Evolutionary conservation across 1,284 basidiomycete species (phyloP).

Genomic region (Stereum hirsutum): DNA sequence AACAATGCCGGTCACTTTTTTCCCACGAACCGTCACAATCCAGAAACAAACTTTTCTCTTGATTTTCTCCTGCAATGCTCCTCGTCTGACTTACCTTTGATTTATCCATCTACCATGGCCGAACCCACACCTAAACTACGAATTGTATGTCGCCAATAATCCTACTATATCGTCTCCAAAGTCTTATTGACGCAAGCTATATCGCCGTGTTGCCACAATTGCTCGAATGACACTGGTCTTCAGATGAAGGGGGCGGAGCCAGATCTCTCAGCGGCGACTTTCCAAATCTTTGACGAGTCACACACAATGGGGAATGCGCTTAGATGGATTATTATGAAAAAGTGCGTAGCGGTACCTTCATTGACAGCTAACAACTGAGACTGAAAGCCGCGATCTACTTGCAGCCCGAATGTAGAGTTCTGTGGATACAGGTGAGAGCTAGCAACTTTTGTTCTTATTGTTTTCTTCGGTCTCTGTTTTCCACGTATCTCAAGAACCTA

Average conservation of each 20-base stretch:
- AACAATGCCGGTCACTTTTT: too few relatives aligned
- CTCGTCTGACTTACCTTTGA: too few relatives aligned
- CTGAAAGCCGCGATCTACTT: constrained; percentile 6
- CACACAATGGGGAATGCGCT: constrained; percentile 94
- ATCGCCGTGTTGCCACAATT: constrained; percentile 8
- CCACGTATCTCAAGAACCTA: too few relatives aligned
- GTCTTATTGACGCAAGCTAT: neutral
- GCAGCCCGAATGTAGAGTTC: constrained; percentile 95
- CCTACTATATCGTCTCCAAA: neutral
- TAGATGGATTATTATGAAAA: constrained; percentile 99
- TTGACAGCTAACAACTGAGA: constrained; percentile 5
- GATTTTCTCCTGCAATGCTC: too few relatives aligned
- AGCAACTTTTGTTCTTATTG: too few relatives aligned
- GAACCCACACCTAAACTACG: constrained; percentile 9
- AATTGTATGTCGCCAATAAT: constrained; percentile 9
- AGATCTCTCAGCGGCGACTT: constrained; percentile 88
- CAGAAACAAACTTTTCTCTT: too few relatives aligned
- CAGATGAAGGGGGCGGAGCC: constrained; percentile 71
- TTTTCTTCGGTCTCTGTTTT: too few relatives aligned
- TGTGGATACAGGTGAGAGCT: constrained; percentile 85
- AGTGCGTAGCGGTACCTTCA: constrained; percentile 49
- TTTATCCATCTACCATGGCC: constrained; percentile 6
- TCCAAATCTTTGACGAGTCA: constrained; percentile 87
- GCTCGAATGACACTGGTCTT: too few relatives aligned
- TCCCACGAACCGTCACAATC: too few relatives aligned